Base-by-base conservation (phyloP, 805 yeast genomes). In the Tetrapisispora fleetii region DNA sequence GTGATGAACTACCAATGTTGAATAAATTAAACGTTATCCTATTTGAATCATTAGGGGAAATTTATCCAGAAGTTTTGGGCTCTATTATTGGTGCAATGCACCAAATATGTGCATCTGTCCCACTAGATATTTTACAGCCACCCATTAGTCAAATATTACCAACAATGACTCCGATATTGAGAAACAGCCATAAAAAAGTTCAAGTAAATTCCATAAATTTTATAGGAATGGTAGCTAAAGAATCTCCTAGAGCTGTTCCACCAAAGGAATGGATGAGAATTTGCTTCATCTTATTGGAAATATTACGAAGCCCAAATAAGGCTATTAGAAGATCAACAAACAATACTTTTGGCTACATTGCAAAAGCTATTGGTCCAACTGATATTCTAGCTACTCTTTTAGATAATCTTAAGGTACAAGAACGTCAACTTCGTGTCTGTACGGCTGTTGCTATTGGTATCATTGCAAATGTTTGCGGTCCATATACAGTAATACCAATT, bases 201-300 rank as follows among this genome's bases (percentile, higher is more conserved):
- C 97, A 89, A 63, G 91, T 86, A 54, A 77, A 81, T 52, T 78
- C 90, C 9, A 84, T 93, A 37, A 78, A 75, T 40, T 69, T 91
- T 18, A 83, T 93, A 24, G 96, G 96, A 2, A 71, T 79, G 45
- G 83, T 91, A 48, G 96, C 98, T 0, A 78, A 75, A 44, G 74
- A 78, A 40, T 90, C 85, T 10, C 81, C 95, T 1, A 95, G 86
- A 53, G 78, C 79, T 48, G 85, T 89, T 16, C 80, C 89, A 36
- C 95, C 96, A 2, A 80, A 87, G 52, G 99, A 93, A 65, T 93
- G 99, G 99, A 87, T 93, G 91, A 74, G 98, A 53, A 85, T 91
- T 24, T 86, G 96, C 59, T 88, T 86, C 65, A 96, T 90, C 58
- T 72, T 93, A 33, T 67, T 93, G 42, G 98, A 93, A 55, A 81